These are phyloP conservation scores for Chlorokybus atmophyticus DNA, from an alignment of 139 green algal species.

Conservation along the genomic window DNA sequence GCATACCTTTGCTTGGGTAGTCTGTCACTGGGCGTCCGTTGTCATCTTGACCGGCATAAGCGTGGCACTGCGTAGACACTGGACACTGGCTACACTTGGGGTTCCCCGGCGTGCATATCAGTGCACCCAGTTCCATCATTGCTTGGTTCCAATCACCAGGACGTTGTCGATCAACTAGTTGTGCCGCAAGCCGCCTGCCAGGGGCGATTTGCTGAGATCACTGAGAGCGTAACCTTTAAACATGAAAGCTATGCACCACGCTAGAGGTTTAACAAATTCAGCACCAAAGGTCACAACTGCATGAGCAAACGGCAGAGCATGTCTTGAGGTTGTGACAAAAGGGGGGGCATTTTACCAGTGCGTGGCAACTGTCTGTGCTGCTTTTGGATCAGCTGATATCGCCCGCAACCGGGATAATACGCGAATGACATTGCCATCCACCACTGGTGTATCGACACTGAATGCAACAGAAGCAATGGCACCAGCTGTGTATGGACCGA, in stretches of 20 bases:
- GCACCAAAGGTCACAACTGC: too few species aligned
- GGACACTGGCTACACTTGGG: slow-evolving; percentile 62
- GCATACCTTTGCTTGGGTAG: too few species aligned
- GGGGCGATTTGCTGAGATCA: too few species aligned
- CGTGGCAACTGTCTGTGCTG: neutral
- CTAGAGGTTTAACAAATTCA: too few species aligned
- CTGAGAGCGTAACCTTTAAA: too few species aligned
- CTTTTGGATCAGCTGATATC: slow-evolving; percentile 8
- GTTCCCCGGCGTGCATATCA: slow-evolving; percentile 57
- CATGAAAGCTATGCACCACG: too few species aligned
- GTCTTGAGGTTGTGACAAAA: too few species aligned
- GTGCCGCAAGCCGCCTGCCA: too few species aligned
- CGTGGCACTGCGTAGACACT: slow-evolving; percentile 36
- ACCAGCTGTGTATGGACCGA: slow-evolving; percentile 74
- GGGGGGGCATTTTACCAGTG: too few species aligned
- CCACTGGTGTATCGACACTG: slow-evolving; percentile 38
- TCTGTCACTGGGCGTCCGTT: too few species aligned
- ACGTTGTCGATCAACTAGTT: slow-evolving; percentile 46
- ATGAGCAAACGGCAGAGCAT: too few species aligned
- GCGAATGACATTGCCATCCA: slow-evolving; percentile 90
- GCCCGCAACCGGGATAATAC: slow-evolving; percentile 53
- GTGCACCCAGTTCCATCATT: slow-evolving; percentile 92
- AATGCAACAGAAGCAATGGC: slow-evolving; percentile 85
- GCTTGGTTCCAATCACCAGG: slow-evolving; percentile 92
- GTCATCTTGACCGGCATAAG: slow-evolving; percentile 2